Percentiles rank a stretch among this genome's conserved stretches.
These are phyloP conservation scores for Fraxinus latifolia DNA, from an alignment of 305 asterid species.

Conservation along the genomic window DNA sequence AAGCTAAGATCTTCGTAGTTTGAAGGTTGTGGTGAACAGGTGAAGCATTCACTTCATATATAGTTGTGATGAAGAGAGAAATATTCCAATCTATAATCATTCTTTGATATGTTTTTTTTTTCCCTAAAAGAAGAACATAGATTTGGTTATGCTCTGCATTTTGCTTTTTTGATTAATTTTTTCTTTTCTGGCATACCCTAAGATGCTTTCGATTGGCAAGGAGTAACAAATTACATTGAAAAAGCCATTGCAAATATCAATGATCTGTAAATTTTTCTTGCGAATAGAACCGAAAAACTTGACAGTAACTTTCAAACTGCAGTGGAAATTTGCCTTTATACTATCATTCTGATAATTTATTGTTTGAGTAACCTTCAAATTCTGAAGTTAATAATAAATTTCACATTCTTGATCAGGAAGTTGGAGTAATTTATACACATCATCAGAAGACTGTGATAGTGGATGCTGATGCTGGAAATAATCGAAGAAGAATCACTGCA, in stretches of 20 bases:
- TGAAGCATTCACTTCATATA: not conserved
- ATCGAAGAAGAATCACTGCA: conserved; percentile 68
- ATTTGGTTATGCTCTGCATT: not conserved
- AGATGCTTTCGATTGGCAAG: not conserved
- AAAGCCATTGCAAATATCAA: not conserved
- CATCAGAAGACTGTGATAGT: conserved; percentile 95
- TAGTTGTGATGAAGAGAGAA: not conserved
- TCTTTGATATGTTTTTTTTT: not conserved
- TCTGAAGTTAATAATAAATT: conserved; percentile 3
- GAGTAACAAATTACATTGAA: not conserved
- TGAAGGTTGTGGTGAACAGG: not conserved
- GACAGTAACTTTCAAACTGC: not conserved
- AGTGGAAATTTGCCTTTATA: not conserved
- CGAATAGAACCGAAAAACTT: not conserved
- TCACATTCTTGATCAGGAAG: conserved; percentile 62
- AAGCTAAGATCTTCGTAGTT: not conserved
- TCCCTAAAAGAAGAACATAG: not conserved
- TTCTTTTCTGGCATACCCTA: not conserved
- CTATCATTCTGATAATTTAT: not conserved
- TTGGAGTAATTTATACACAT: conserved; percentile 88
- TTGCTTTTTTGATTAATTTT: not conserved
- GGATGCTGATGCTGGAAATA: conserved; percentile 31
- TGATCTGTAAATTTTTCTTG: not conserved
- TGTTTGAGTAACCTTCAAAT: not conserved
- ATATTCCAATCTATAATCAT: not conserved